Evolutionary conservation across 2,329 filamentous ascomycete genomes (phyloP).

Genomic region (Remersonia thermophila): DNA sequence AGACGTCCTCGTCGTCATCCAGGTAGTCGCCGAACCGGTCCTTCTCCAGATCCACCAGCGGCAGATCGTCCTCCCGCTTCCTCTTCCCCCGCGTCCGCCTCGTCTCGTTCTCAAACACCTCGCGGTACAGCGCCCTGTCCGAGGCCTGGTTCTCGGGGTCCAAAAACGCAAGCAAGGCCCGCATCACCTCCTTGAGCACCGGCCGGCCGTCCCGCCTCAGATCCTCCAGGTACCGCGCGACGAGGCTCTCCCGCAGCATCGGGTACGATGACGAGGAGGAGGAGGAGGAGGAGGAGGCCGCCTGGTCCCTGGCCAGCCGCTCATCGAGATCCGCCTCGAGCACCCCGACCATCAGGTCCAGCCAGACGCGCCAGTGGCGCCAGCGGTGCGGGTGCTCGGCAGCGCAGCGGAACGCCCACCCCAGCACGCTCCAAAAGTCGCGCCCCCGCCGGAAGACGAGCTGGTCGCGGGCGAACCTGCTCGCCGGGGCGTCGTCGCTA

Average conservation of each 20-base stretch:
- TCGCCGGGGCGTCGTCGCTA: constrained; percentile 28
- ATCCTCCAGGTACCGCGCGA: constrained; percentile 46
- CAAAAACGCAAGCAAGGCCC: constrained; percentile 47
- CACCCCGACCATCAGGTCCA: constrained; percentile 67
- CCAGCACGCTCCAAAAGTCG: constrained; percentile 80
- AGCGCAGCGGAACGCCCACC: constrained; percentile 91
- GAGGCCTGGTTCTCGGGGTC: constrained; percentile 43
- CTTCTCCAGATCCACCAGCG: constrained; percentile 43
- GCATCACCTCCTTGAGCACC: constrained; percentile 43
- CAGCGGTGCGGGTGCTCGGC: constrained; percentile 60
- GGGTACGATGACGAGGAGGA: too few species aligned
- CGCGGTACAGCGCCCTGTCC: constrained; percentile 41
- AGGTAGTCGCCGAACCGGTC: constrained; percentile 48
- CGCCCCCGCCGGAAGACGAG: constrained; percentile 65
- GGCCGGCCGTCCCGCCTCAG: constrained; percentile 27
- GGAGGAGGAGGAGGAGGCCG: constrained; percentile 3
- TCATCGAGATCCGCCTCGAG: constrained; percentile 59
- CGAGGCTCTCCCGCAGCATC: constrained; percentile 40
- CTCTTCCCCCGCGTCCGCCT: constrained; percentile 36
- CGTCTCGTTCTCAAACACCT: constrained; percentile 58
- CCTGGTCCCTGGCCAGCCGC: constrained; percentile 36
- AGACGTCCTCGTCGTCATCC: constrained; percentile 28
- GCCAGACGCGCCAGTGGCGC: constrained; percentile 69
- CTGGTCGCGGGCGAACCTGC: constrained; percentile 36
- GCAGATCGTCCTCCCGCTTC: constrained; percentile 27